These are phyloP conservation scores for Penicillium lagena DNA, from an alignment of 495 filamentous ascomycete genomes.

Conservation along the genomic window DNA sequence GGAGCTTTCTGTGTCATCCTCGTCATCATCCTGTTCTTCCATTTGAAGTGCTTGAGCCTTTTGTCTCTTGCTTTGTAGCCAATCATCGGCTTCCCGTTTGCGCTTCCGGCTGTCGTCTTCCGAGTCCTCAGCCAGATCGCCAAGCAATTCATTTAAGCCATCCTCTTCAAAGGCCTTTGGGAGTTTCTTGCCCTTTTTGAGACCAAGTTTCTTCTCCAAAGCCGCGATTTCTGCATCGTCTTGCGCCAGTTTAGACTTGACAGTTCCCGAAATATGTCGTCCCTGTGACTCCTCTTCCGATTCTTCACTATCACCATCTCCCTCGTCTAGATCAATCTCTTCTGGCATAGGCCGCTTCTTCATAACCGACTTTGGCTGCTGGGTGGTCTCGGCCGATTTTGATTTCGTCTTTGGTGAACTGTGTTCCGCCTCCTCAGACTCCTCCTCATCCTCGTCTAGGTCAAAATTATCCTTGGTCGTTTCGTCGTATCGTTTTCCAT, in stretches of 20 bases:
- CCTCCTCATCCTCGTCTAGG: conserved; percentile 16
- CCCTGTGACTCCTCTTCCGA: background rate
- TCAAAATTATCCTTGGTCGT: conserved; percentile 20
- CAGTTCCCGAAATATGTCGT: conserved; percentile 43
- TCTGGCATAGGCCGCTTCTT: conserved; percentile 28
- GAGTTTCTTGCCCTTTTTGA: conserved; percentile 70
- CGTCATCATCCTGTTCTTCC: conserved; percentile 22
- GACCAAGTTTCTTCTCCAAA: conserved; percentile 80
- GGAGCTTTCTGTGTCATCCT: conserved; percentile 16
- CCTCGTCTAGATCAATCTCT: conserved; percentile 9
- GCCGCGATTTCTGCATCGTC: conserved; percentile 87
- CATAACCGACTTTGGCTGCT: conserved; percentile 33
- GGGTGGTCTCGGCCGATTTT: conserved; percentile 16
- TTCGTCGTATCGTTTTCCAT: conserved; percentile 10
- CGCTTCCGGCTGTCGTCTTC: conserved; percentile 45
- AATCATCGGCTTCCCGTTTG: conserved; percentile 49
- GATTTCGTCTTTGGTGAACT: conserved; percentile 10
- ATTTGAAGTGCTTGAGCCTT: conserved; percentile 48
- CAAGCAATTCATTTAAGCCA: conserved; percentile 73
- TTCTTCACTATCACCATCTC: conserved; percentile 18
- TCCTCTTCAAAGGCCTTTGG: conserved; percentile 78
- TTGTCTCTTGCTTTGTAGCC: conserved; percentile 58
- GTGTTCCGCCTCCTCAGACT: conserved; percentile 6
- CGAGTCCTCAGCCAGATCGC: conserved; percentile 54
- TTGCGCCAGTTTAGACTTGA: conserved; percentile 55